Conservation (phyloP, 73 alveolate genomes). For the Symbiodinium pilosum region DNA sequence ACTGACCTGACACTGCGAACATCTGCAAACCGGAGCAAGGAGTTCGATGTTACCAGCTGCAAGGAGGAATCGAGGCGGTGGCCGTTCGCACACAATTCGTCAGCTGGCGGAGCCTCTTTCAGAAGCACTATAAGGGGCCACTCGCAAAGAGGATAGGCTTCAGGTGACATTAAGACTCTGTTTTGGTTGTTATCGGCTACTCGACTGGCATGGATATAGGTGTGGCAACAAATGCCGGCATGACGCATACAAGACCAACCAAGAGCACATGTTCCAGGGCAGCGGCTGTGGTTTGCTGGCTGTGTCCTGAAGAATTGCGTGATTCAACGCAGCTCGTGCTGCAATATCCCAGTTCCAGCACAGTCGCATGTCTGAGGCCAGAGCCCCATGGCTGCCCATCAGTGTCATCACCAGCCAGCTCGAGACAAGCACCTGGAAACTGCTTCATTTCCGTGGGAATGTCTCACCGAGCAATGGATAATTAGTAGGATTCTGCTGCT, state of each 20-base stretch:
- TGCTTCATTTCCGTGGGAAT: too few relatives aligned
- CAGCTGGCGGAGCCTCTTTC: constrained; percentile 57
- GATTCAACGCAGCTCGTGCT: neutral
- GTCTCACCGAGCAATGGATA: too few relatives aligned
- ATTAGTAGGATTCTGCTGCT: too few relatives aligned
- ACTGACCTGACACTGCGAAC: neutral
- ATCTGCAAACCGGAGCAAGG: too few relatives aligned
- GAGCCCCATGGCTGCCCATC: constrained; percentile 47
- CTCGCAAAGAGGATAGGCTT: neutral
- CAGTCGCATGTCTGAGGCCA: neutral
- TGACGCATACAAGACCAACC: too few relatives aligned
- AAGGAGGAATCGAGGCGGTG: neutral
- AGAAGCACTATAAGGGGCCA: neutral
- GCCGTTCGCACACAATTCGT: constrained; percentile 57
- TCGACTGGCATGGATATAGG: too few relatives aligned
- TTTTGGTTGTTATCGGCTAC: too few relatives aligned
- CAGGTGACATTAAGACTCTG: too few relatives aligned
- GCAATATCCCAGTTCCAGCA: neutral
- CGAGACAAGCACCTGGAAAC: constrained; percentile 51
- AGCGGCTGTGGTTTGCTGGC: neutral
- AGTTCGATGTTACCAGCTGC: too few relatives aligned
- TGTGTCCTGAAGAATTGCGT: neutral
- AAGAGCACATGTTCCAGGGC: neutral
- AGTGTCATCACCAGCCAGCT: constrained; percentile 86
- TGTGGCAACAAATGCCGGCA: too few relatives aligned